Percentiles rank a stretch among this genome's conserved stretches.
Conservation (phyloP, 2,329 filamentous ascomycete genomes). For the Geosmithia morbida region DNA sequence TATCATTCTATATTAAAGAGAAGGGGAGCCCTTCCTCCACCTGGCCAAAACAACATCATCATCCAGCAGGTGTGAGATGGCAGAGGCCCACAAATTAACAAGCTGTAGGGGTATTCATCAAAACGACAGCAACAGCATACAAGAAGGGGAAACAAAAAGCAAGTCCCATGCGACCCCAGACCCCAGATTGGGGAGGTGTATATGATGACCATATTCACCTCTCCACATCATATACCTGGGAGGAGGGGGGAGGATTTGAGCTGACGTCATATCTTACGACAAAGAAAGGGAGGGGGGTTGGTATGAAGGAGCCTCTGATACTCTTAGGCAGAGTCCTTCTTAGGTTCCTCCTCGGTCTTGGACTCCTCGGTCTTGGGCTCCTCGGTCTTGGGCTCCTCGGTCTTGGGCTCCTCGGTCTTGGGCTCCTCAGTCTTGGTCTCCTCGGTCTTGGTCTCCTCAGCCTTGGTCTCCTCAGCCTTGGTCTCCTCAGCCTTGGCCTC, state of each 20-base stretch:
- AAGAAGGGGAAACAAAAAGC: not conserved
- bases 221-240: not conserved
- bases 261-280: not conserved
- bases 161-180: no score
- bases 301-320: not conserved
- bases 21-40: not conserved
- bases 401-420: not conserved
- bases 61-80: not conserved
- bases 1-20: not conserved
- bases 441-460: conserved; percentile 2
- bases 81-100: not conserved
- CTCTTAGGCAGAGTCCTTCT: not conserved
- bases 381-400: not conserved
- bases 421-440: conserved; percentile 1
- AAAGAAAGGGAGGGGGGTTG: not conserved
- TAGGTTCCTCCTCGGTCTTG: no score
- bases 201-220: not conserved
- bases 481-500: conserved; percentile 2
- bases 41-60: not conserved
- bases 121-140: not conserved
- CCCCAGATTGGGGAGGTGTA: no score
- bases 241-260: not conserved
- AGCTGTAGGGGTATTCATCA: not conserved
- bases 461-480: conserved; percentile 18
- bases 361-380: not conserved